Conservation (phyloP, 2,329 filamentous ascomycete species). For the Exophiala bonariae region DNA sequence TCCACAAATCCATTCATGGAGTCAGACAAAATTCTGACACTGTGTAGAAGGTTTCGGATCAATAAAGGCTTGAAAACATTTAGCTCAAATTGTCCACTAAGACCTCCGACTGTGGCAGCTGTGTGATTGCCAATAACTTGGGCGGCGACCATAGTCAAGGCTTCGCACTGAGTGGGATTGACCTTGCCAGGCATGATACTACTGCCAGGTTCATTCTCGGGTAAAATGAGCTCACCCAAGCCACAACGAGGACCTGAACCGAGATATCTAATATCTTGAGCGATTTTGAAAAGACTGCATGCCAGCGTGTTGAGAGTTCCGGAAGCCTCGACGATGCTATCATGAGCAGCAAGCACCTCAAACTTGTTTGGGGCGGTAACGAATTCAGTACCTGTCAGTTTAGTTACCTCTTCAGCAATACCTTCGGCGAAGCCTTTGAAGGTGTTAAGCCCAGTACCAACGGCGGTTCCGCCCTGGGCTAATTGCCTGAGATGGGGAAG, state of each 20-base stretch:
- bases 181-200: constrained; percentile 99
- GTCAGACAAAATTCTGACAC: constrained; percentile 80
- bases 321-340: constrained; percentile 91
- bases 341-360: constrained; percentile 92
- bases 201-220: constrained; percentile 96
- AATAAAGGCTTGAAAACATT: constrained; percentile 99
- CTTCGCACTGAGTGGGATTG: constrained; percentile 98
- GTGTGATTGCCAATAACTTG: constrained; percentile 98
- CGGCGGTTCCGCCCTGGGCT: constrained; percentile 93
- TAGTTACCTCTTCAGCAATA: constrained; percentile 85
- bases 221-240: constrained; percentile 86
- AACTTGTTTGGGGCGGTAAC: constrained; percentile 99
- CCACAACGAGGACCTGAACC: constrained; percentile 94
- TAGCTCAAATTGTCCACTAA: constrained; percentile 97
- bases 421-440: constrained; percentile 94
- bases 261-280: constrained; percentile 95
- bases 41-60: constrained; percentile 94
- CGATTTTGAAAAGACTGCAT: constrained; percentile 91
- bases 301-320: constrained; percentile 93
- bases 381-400: constrained; percentile 91
- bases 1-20: constrained; percentile 94
- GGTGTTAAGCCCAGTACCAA: constrained; percentile 96
- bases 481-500: constrained; percentile 83
- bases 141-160: constrained; percentile 93
- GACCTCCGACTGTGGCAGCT: constrained; percentile 87